Conservation (phyloP, 2,329 filamentous ascomycete genomes). For the Magnaporthiopsis rhizophila region DNA sequence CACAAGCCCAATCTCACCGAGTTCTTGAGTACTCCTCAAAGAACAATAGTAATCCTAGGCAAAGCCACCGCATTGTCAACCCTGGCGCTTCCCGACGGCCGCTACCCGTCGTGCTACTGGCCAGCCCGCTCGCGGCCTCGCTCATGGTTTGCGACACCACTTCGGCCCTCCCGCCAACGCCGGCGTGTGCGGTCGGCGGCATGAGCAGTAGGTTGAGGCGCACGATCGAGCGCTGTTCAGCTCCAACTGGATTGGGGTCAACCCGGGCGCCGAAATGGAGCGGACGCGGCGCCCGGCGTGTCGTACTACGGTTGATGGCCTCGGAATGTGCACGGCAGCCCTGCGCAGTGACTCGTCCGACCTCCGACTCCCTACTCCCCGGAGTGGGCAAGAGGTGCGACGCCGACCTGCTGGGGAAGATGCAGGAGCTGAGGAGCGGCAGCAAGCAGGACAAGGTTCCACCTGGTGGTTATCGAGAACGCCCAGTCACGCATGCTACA, state of each 20-base stretch:
- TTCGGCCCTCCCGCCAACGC: slow-evolving; percentile 28
- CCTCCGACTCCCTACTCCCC: slow-evolving; percentile 24
- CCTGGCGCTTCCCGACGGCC: slow-evolving; percentile 10
- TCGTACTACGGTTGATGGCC: slow-evolving; percentile 29
- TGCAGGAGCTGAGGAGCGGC: slow-evolving; percentile 28
- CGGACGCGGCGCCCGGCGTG: slow-evolving; percentile 28
- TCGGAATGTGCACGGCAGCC: slow-evolving; percentile 32
- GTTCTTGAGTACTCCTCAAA: too few species aligned
- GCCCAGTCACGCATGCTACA: slow-evolving; percentile 30
- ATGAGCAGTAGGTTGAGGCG: slow-evolving; percentile 22
- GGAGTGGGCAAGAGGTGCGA: slow-evolving; percentile 31
- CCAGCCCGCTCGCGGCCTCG: slow-evolving; percentile 31
- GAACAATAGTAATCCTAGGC: too few species aligned
- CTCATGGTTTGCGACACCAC: slow-evolving; percentile 34
- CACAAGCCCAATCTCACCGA: too few species aligned
- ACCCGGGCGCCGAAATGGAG: slow-evolving; percentile 24
- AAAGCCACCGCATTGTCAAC: slow-evolving; percentile 2
- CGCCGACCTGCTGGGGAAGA: slow-evolving; percentile 29
- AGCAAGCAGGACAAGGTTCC: slow-evolving; percentile 19
- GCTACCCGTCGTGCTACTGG: slow-evolving; percentile 24
- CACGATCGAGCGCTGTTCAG: slow-evolving; percentile 34
- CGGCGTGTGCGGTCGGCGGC: slow-evolving; percentile 23
- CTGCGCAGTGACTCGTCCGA: slow-evolving; percentile 29
- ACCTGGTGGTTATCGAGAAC: slow-evolving; percentile 25
- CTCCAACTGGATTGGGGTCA: slow-evolving; percentile 24